Evolutionary conservation across 176 grass and related monocot species (phyloP), one percentile per base, ranked within the genome.

Genomic region (Pontederia paniculata): DNA sequence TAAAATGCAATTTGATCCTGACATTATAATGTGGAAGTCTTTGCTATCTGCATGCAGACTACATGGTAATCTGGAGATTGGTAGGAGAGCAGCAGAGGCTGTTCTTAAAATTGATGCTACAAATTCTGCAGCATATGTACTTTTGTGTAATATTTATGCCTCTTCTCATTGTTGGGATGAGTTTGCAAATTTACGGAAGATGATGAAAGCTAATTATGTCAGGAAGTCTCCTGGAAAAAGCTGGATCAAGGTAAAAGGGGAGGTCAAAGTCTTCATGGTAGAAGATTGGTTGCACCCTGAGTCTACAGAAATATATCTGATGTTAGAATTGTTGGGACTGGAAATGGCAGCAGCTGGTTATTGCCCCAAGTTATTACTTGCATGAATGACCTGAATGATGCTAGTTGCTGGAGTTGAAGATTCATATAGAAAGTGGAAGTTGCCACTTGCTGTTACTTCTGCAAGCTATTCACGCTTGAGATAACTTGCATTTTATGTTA

Each of bases 11-110:
- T 61, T 61, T 44, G 25, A 62, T 43, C 69, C 69, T 61, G 69
- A 62, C 60, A 43, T 71, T 23, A n/a, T 71, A 31, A 71, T 71
- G 69, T 60, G 45, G 69, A 71, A 71, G 15, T 43, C 57, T 61
- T 16, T 52, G 10, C 17, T 71, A 22, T 46, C 69, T 60, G 69
- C 69, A 51, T 61, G 69, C 57, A 71, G 69, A n/a, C 17, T 61
- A 23, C 48, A 61, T 52, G 44, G 52, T 52, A 61, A 61, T 71
- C 47, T 61, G 0, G 48, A 62, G 37, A 60, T 71, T 22, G 69
- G 57, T 52, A 71, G 47, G 55, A 71, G 45, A 52, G 57, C 47
- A 42, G 55, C 69, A 52, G 69, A 71, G 52, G 31, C 2, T 3
- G 61, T 71, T 42, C 48, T 61, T 22, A 61, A 52, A 16, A 71